Evolutionary conservation across 345 rosid genomes (phyloP).

Genomic region (Trapa incisa): DNA sequence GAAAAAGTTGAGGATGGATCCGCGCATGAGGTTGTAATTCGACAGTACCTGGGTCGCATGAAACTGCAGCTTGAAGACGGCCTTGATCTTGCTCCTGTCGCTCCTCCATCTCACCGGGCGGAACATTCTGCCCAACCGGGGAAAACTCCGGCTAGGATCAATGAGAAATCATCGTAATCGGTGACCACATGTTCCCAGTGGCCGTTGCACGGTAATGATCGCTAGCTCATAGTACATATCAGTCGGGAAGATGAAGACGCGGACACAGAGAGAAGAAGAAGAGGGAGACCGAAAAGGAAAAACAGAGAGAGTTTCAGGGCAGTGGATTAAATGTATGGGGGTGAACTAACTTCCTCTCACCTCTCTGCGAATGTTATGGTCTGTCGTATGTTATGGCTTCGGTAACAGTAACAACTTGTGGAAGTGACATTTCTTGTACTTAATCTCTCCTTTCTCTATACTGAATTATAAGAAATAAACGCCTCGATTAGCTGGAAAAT

Average conservation of each 20-base stretch:
- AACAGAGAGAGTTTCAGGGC: slow-evolving; percentile 1
- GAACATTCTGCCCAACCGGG: slow-evolving; percentile 42
- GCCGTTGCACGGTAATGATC: not conserved
- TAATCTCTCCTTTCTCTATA: not conserved
- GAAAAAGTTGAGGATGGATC: not conserved
- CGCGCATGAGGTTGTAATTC: not conserved
- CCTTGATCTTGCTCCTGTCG: slow-evolving; percentile 73
- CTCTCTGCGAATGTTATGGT: not conserved
- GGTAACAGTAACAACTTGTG: not conserved
- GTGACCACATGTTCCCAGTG: not conserved
- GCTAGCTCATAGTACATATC: not conserved
- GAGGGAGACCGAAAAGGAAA: slow-evolving; percentile 2
- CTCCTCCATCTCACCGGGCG: slow-evolving; percentile 65
- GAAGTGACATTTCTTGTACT: slow-evolving; percentile 2
- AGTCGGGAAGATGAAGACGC: not conserved
- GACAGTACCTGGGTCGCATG: slow-evolving; percentile 65
- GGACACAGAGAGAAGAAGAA: not conserved
- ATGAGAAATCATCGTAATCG: slow-evolving; percentile 21
- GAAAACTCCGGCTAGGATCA: slow-evolving; percentile 18
- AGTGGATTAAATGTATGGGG: slow-evolving; percentile 33
- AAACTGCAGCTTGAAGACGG: slow-evolving; percentile 70
- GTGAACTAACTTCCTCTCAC: not conserved
- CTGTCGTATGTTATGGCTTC: not conserved
- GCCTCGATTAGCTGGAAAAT: not conserved
- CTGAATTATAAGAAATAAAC: not conserved